Evolutionary conservation across 2,329 filamentous ascomycete genomes (phyloP).

Genomic region (Tetracladium maxilliforme): DNA sequence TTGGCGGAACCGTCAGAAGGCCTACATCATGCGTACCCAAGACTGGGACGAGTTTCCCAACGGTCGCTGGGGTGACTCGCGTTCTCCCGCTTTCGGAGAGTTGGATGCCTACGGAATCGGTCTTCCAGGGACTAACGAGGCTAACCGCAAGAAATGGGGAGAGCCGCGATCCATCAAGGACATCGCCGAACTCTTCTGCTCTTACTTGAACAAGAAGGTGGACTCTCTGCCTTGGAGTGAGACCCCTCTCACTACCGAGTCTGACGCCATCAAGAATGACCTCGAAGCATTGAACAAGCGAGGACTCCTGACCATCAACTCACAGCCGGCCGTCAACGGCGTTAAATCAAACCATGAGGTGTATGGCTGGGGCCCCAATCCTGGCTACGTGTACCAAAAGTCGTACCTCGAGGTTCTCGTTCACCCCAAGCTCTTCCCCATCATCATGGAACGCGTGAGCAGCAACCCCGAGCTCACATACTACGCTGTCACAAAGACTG

Average conservation of each 20-base stretch:
- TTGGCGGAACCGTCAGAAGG: conserved; percentile 95
- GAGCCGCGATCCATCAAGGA: conserved; percentile 68
- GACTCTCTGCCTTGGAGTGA: conserved; percentile 90
- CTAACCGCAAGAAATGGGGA: conserved; percentile 92
- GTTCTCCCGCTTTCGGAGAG: conserved; percentile 92
- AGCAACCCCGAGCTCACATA: conserved; percentile 74
- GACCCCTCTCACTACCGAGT: conserved; percentile 68
- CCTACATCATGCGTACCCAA: conserved; percentile 87
- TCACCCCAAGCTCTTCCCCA: conserved; percentile 61
- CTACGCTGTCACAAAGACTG: conserved; percentile 78
- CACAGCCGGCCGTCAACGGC: conserved; percentile 86
- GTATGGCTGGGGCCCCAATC: conserved; percentile 86
- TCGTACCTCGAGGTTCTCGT: conserved; percentile 89
- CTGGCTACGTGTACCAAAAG: conserved; percentile 97
- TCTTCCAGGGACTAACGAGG: conserved; percentile 85
- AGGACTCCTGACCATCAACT: conserved; percentile 91
- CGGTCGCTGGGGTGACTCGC: conserved; percentile 93
- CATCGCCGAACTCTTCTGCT: conserved; percentile 69
- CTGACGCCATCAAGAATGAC: conserved; percentile 60
- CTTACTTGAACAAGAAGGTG: conserved; percentile 69
- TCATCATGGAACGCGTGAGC: conserved; percentile 66
- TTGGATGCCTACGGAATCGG: conserved; percentile 90
- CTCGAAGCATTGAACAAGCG: conserved; percentile 73
- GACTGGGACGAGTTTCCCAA: conserved; percentile 99
- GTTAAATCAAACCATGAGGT: conserved; percentile 75